Percentiles rank a stretch among this genome's conserved stretches.
phyloP scores from a whole-genome alignment of 768 basidiomycete species.

The Paxillus involutus region DNA sequence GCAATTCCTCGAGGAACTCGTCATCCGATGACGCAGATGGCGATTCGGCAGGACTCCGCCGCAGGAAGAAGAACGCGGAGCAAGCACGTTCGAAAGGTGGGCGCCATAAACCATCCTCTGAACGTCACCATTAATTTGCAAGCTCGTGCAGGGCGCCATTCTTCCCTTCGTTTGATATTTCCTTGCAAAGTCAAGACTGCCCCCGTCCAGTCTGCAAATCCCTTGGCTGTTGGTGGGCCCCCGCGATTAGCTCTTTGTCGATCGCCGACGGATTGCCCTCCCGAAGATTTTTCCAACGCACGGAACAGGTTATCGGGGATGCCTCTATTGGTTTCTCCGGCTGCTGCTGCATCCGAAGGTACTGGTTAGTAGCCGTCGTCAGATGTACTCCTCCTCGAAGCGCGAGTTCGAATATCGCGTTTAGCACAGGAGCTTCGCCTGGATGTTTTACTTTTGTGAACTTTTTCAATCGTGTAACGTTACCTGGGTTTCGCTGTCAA shows the following conservation, averaged over 20 bases:
- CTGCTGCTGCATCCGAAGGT: background rate
- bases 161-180: conserved; percentile 7
- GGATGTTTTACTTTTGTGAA: background rate
- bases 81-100: background rate
- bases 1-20: too few relatives aligned
- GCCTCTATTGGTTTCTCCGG: background rate
- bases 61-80: too few relatives aligned
- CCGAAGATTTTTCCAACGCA: conserved; percentile 21
- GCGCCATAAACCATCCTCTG: background rate
- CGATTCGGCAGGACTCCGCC: too few relatives aligned
- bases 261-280: background rate
- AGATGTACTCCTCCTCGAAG: conserved; percentile 10
- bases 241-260: background rate
- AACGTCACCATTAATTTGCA: background rate
- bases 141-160: conserved; percentile 4
- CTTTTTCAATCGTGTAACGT: too few relatives aligned
- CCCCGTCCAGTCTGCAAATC: conserved; percentile 8
- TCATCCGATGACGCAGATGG: too few relatives aligned
- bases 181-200: conserved; percentile 2
- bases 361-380: too few relatives aligned
- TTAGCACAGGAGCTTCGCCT: conserved; percentile 6
- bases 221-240: conserved; percentile 21
- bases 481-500: too few relatives aligned
- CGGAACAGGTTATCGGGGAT: background rate
- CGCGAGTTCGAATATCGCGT: conserved; percentile 6